Evolutionary conservation across 441 rosid species (phyloP), one percentile per base, ranked within the genome.

Genomic region (Pelargonium myrrhifolium): DNA sequence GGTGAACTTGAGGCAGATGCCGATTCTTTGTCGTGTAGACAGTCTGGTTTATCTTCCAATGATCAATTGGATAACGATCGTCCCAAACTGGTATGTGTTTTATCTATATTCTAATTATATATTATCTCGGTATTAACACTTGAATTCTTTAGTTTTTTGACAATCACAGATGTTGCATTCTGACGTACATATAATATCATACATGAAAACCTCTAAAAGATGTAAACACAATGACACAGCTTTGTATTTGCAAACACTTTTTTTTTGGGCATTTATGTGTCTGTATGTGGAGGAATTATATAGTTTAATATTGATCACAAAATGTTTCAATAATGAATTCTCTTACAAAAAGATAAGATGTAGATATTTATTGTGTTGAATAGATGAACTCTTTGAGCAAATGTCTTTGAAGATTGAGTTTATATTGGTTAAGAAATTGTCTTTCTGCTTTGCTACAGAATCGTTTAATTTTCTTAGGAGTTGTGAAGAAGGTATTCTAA

Each of bases 1-100:
- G 93, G 92, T 64, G 99, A 96, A 76, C 97, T 90, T 64, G 99
- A 93, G 65, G 97, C 99, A 40, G 99, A 96, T 86, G 99, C 97
- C 65, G 99, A 96, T 89, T 96, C 99, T 63, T 76, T 90, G 68
- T 81, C 93, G 21, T 91, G 97, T 68, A 86, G 87, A 76, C 96
- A 89, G 74, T 89, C 98, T 61, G 96, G 90, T 78, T 81, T 94
- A 82, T 85, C 99, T 68, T 79, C 89, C 71, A 86, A 80, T 79
- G 89, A 87, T 77, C 92, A 78, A 69, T 66, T 86, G 82, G 90
- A 79, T 76, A 85, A 66, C 79, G 97, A 90, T 79, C 82, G 78
- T 76, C 82, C 62, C 61, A 93, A 93, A 81, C 65, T 74, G 96
- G 99, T 96, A 83, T 75, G 53, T 43, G 59, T 65, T 74, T 74